Evolutionary conservation across 2,329 filamentous ascomycete species (phyloP).

Genomic region (Didymella exigua): DNA sequence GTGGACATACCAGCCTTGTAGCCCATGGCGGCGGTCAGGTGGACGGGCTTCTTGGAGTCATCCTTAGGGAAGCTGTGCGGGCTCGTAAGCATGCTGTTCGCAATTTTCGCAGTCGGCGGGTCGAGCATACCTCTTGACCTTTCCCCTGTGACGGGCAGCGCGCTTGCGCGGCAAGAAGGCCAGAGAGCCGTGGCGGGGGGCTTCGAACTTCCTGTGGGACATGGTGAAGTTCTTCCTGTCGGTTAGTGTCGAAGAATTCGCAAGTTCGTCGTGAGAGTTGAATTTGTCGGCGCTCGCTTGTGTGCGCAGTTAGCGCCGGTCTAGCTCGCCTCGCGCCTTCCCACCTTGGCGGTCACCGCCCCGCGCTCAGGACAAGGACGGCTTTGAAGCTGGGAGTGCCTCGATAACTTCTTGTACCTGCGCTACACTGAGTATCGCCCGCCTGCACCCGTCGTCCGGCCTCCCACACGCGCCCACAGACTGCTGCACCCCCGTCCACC

Average conservation of each 20-base stretch:
- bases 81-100: slow-evolving; percentile 33
- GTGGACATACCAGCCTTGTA: slow-evolving; percentile 99
- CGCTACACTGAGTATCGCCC: slow-evolving; percentile 29
- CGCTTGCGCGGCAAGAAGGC: slow-evolving; percentile 72
- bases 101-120: slow-evolving; percentile 19
- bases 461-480: slow-evolving; percentile 24
- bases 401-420: slow-evolving; percentile 32
- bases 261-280: background rate
- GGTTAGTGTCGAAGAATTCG: slow-evolving; percentile 33
- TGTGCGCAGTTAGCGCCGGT: background rate
- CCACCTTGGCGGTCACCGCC: slow-evolving; percentile 8
- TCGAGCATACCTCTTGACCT: slow-evolving; percentile 94
- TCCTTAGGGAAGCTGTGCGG: slow-evolving; percentile 92
- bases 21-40: slow-evolving; percentile 96
- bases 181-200: slow-evolving; percentile 87
- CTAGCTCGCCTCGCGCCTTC: slow-evolving; percentile 11
- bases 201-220: slow-evolving; percentile 75
- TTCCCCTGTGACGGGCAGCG: slow-evolving; percentile 90
- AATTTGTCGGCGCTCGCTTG: slow-evolving; percentile 1
- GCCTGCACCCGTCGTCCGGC: slow-evolving; percentile 27
- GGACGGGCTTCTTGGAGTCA: slow-evolving; percentile 99
- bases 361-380: slow-evolving; percentile 1
- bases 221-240: slow-evolving; percentile 48
- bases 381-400: slow-evolving; percentile 21
- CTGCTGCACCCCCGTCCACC: slow-evolving; percentile 8